These are phyloP conservation scores for Fusarium chlamydosporum DNA, from an alignment of 2,329 filamentous ascomycete species.

Conservation along the genomic window DNA sequence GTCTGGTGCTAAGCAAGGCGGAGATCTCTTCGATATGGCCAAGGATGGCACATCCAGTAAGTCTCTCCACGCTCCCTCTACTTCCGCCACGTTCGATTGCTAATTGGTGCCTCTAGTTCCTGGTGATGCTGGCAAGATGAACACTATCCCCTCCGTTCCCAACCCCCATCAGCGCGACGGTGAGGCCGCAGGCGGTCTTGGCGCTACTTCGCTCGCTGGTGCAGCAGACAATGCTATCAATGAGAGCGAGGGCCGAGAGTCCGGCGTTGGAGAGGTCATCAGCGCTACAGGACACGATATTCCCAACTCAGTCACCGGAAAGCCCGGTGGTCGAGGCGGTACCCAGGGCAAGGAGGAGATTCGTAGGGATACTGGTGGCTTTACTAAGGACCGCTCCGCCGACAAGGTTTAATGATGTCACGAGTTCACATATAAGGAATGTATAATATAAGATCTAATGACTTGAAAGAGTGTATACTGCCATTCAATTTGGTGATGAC, in stretches of 20 bases:
- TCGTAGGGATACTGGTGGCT: constrained; percentile 6
- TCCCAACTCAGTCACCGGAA: constrained; percentile 12
- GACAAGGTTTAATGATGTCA: not conserved
- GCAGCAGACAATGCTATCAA: constrained; percentile 24
- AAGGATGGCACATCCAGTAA: constrained; percentile 33
- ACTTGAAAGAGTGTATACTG: too few relatives aligned
- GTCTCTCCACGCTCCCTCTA: accelerated
- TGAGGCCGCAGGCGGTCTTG: constrained; percentile 25
- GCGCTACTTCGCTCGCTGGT: constrained; percentile 9
- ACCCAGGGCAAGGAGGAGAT: constrained; percentile 30
- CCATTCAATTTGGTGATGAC: not conserved
- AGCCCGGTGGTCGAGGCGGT: constrained; percentile 27
- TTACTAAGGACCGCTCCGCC: constrained; percentile 7
- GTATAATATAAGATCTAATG: not conserved
- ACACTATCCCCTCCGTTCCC: constrained; percentile 21
- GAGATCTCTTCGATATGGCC: constrained; percentile 37
- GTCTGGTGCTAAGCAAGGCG: constrained; percentile 33
- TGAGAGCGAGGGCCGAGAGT: not conserved
- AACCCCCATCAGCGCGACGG: constrained; percentile 22
- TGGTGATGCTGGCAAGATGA: constrained; percentile 31
- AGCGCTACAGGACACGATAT: constrained; percentile 29
- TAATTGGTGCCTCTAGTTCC: not conserved
- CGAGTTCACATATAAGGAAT: not conserved
- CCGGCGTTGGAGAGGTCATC: constrained; percentile 9
- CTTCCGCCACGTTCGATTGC: accelerated